Evolutionary conservation across 371 early-diverging fungal species (phyloP).

Genomic region (Caulochytrium protostelioides): DNA sequence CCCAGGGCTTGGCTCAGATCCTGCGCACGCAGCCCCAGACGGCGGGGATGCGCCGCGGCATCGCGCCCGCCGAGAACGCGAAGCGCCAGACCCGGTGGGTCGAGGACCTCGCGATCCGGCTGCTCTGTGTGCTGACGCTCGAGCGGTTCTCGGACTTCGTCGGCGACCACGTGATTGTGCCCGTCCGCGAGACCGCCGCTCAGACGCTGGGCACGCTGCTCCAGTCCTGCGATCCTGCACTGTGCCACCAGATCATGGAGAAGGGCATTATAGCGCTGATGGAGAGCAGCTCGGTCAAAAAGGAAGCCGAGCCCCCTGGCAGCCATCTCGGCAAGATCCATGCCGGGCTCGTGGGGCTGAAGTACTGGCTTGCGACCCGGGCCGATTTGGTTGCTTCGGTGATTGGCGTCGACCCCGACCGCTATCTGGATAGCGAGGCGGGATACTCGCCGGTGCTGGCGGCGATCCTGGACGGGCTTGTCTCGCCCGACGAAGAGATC

Average conservation of each 20-base stretch:
- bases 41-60: slow-evolving; percentile 43
- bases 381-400: slow-evolving; percentile 53
- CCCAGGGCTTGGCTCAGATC: slow-evolving; percentile 72
- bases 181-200: slow-evolving; percentile 88
- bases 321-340: slow-evolving; percentile 15
- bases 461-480: slow-evolving; percentile 21
- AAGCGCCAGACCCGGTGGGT: slow-evolving; percentile 49
- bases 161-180: slow-evolving; percentile 81
- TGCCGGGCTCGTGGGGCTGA: slow-evolving; percentile 82
- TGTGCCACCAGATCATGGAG: slow-evolving; percentile 12
- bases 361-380: slow-evolving; percentile 81
- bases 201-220: slow-evolving; percentile 72
- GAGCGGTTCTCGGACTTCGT: slow-evolving; percentile 94
- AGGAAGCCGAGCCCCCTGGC: background rate
- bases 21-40: slow-evolving; percentile 68
- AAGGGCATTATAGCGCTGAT: slow-evolving; percentile 17
- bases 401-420: slow-evolving; percentile 21
- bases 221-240: slow-evolving; percentile 20
- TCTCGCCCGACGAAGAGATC: slow-evolving; percentile 63
- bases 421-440: slow-evolving; percentile 19
- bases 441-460: slow-evolving; percentile 10
- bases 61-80: slow-evolving; percentile 33
- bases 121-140: slow-evolving; percentile 76
- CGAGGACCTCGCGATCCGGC: slow-evolving; percentile 65
- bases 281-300: slow-evolving; percentile 2